Percentiles rank a stretch among this genome's conserved stretches.
Conservation (phyloP, 2,329 filamentous ascomycete species). For the Cephalotrichum gorgonifer region DNA sequence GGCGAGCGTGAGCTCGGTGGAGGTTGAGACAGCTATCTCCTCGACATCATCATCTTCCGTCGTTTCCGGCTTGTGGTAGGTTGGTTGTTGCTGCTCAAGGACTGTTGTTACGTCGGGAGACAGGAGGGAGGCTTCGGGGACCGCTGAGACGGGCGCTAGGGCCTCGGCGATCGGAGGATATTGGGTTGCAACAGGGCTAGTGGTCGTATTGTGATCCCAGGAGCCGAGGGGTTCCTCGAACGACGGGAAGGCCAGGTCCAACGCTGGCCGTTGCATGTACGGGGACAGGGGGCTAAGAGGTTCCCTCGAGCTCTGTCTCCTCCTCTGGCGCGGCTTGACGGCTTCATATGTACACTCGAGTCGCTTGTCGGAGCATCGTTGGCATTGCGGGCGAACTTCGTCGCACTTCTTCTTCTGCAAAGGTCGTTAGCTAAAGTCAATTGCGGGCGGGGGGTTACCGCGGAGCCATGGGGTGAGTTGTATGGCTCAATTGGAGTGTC, state of each 20-base stretch:
- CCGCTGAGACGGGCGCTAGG: neutral
- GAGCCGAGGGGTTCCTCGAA: neutral
- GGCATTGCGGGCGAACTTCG: slow-evolving; percentile 38
- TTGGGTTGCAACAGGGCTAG: neutral
- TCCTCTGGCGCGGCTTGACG: slow-evolving; percentile 28
- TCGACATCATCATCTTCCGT: no score
- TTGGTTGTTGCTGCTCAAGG: neutral
- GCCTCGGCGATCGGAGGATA: neutral
- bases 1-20: no score
- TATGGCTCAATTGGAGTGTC: neutral
- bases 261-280: neutral
- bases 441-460: neutral
- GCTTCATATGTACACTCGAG: slow-evolving; percentile 40
- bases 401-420: slow-evolving; percentile 48
- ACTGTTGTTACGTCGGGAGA: neutral
- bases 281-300: slow-evolving; percentile 1
- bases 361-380: slow-evolving; percentile 37
- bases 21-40: no score
- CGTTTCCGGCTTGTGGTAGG: no score
- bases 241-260: neutral
- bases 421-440: neutral
- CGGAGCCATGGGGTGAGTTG: neutral
- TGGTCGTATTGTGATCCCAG: neutral
- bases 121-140: neutral
- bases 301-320: slow-evolving; percentile 17